Evolutionary conservation across 257 asterid species (phyloP).

Genomic region (Solanum medicagineum): DNA sequence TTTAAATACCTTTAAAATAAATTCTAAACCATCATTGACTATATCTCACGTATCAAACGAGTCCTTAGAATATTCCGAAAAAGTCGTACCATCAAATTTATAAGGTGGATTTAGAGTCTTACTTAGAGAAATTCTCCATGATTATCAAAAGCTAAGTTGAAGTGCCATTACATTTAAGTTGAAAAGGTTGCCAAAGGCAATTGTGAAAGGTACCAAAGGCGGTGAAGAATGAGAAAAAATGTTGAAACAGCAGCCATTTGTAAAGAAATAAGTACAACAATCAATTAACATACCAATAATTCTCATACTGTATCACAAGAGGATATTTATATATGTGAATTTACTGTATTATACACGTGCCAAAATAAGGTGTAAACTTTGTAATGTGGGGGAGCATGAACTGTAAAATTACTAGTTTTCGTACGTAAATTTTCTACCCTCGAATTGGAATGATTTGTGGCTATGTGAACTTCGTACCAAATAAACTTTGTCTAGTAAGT

Average conservation of each 20-base stretch:
- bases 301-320: not conserved
- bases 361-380: not conserved
- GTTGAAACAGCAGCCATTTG: not conserved
- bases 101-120: too few species aligned
- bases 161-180: not conserved
- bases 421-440: not conserved
- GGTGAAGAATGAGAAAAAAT: not conserved
- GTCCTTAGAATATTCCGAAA: too few species aligned
- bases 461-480: not conserved
- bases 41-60: too few species aligned
- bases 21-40: too few species aligned
- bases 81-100: too few species aligned
- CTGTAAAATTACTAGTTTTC: not conserved
- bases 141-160: too few species aligned
- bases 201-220: not conserved
- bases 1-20: too few species aligned
- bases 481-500: not conserved
- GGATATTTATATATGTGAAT: not conserved
- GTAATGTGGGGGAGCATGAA: not conserved
- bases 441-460: not conserved
- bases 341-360: not conserved
- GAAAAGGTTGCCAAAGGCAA: not conserved
- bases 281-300: not conserved
- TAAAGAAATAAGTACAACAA: not conserved
- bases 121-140: too few species aligned